These are phyloP conservation scores for Solanum lignicaule DNA, from an alignment of 257 asterid genomes.

Conservation along the genomic window DNA sequence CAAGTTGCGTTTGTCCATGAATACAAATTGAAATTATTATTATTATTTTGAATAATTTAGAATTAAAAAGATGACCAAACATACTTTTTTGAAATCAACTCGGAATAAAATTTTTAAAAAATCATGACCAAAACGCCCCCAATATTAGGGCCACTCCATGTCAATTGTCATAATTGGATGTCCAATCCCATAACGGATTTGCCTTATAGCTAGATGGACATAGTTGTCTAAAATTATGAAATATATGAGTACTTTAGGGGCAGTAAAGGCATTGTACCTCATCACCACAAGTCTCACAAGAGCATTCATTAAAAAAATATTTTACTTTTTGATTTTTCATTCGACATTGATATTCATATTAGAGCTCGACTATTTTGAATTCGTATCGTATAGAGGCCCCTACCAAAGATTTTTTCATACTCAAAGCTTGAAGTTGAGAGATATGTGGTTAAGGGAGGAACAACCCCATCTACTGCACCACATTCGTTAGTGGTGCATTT, in stretches of 20 bases:
- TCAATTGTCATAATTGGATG: not conserved
- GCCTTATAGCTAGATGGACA: not conserved
- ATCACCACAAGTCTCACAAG: not conserved
- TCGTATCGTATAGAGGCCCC: accelerated
- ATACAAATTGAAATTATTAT: no score
- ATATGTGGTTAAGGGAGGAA: not conserved
- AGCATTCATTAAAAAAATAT: not conserved
- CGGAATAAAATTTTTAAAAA: no score
- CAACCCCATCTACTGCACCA: not conserved
- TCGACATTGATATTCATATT: no score
- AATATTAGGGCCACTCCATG: not conserved
- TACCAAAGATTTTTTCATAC: not conserved
- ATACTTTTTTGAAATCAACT: no score
- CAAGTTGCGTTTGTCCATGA: no score
- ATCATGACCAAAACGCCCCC: not conserved
- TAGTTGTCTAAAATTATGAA: not conserved
- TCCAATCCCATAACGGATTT: not conserved
- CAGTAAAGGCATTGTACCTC: not conserved
- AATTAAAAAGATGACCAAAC: no score
- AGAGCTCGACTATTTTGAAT: no score
- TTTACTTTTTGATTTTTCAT: no score
- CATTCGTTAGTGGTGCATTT: no score
- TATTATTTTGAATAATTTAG: no score
- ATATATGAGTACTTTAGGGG: not conserved
- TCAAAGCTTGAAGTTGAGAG: not conserved